Evolutionary conservation across 1,139 yeast species (phyloP), one percentile per base, ranked within the genome.

Genomic region (Lodderomyces margitis): DNA sequence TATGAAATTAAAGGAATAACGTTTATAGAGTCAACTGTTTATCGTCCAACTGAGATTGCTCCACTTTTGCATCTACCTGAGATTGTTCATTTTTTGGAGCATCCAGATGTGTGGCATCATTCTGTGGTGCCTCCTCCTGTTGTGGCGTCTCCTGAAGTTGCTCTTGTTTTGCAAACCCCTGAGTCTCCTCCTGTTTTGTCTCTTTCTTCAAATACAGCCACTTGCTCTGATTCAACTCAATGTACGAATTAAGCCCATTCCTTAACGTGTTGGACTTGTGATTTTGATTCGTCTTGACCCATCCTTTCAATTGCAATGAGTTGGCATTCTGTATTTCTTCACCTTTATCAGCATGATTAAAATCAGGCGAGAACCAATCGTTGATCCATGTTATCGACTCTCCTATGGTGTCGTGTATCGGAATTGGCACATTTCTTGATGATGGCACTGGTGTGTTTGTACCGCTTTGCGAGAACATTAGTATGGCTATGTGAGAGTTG

Each of bases 1-100:
- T 49, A 51, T 81, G 24, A 61, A 67, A 15, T 53, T 80, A 36
- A 79, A n/a, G n/a, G n/a, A n/a, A n/a, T n/a, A n/a, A n/a, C n/a
- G n/a, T n/a, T n/a, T n/a, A n/a, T n/a, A n/a, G n/a, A 25, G 11
- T 25, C 10, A 5, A 5, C 30, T n/a, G 5, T 25, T 25, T 25
- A 8, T 15, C 14, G 19, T 25, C 30, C 21, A 27, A 40, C 24
- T 25, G n/a, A n/a, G n/a, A n/a, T n/a, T n/a, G n/a, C n/a, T n/a
- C n/a, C n/a, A n/a, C n/a, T n/a, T n/a, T n/a, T n/a, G n/a, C n/a
- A n/a, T n/a, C n/a, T n/a, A n/a, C n/a, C n/a, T n/a, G n/a, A n/a
- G n/a, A n/a, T n/a, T n/a, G n/a, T n/a, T n/a, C n/a, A n/a, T n/a
- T n/a, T n/a, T n/a, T n/a, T n/a, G n/a, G n/a, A n/a, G n/a, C n/a